Evolutionary conservation across 768 basidiomycete genomes (phyloP), one percentile per base, ranked within the genome.

Genomic region (Boletus subcaerulescens): DNA sequence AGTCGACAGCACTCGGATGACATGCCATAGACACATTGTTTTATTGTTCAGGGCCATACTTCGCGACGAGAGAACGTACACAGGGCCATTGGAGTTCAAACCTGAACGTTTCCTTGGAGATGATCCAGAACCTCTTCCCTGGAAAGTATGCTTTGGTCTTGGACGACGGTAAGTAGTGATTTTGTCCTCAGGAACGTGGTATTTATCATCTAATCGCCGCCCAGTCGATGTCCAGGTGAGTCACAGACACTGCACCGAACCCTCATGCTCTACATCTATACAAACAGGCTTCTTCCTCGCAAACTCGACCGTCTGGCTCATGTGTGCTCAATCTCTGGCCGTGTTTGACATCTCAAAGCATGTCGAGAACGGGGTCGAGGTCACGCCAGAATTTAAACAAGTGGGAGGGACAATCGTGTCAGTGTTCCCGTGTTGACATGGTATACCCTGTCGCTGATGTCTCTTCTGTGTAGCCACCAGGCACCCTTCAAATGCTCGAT

Each of bases 371-470:
- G 78, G 77, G 1, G 60, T 70, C 1, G 75, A 75, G 18, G 65
- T 80, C 26, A 71, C 74, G 0, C 79, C 80, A 4, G 76, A 80
- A 50, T 73, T 77, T 46, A 76, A 76, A 42, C 45, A 45, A 39
- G 58, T 49, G 5, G 62, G 62, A 9, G 58, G 24, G 4, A 53
- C 51, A 26, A 33, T 60, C 5, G 7, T 56, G 62, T 62, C 0
- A 2, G 60, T 60, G 22, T 11, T n/a, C 9, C 4, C 15, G 20
- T 35, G 2, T 22, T 5, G 10, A 20, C n/a, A 5, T 29, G 32
- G 39, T 33, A 7, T 14, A 36, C 5, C 14, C 18, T 24, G 10
- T 31, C 6, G 10, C 50, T 48, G 43, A 18, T 3, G 6, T 39
- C 0, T 31, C 10, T 11, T 24, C n/a, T 24, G 12, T 13, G 5